Evolutionary conservation across 83 land plant genomes (phyloP).

Genomic region (Thuja plicata): DNA sequence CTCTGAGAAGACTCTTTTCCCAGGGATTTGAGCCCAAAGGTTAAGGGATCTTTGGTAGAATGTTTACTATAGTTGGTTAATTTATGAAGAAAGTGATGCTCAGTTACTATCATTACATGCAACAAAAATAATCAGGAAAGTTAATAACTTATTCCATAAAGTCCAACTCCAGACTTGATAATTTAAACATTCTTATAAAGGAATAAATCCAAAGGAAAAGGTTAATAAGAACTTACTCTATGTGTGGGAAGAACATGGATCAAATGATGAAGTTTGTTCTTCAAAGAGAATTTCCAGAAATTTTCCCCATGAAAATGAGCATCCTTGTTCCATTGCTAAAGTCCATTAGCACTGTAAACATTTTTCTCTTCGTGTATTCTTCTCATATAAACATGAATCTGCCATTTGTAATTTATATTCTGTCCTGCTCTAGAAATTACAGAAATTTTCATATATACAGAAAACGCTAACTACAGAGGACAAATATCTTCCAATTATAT

Average conservation of each 20-base stretch:
- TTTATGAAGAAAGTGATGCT: neutral
- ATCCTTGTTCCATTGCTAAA: neutral
- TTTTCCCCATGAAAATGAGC: neutral
- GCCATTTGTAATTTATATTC: neutral
- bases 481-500: conserved; percentile 2
- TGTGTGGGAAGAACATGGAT: neutral
- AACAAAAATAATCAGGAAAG: neutral
- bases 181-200: neutral
- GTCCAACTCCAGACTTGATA: neutral
- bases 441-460: neutral
- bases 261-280: neutral
- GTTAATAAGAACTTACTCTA: neutral
- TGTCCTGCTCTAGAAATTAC: neutral
- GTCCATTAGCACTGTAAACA: neutral
- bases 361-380: neutral
- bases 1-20: neutral
- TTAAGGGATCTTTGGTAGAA: neutral
- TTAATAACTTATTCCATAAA: neutral
- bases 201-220: neutral
- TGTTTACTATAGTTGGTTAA: neutral
- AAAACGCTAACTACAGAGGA: neutral
- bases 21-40: neutral
- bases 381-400: neutral
- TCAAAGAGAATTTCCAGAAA: conserved; percentile 11
- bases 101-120: neutral